A percentile compares a stretch with the other conserved stretches of the same genome.
Conservation (phyloP, 1,139 yeast genomes). For the Candida pseudoviswanathii region DNA sequence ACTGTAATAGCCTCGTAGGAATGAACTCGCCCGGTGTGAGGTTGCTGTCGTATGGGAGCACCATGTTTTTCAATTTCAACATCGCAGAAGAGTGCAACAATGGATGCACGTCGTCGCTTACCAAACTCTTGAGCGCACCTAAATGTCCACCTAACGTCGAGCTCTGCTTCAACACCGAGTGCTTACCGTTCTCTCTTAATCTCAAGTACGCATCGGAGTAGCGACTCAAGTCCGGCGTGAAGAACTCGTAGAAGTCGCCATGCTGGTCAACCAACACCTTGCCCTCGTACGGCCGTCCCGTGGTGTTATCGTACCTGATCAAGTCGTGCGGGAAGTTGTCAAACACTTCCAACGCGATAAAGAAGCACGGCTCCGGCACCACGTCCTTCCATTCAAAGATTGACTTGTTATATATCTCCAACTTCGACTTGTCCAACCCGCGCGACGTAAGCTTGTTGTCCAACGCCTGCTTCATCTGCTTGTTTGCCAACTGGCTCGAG, state of each 20-base stretch:
- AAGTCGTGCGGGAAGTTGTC: slow-evolving; percentile 87
- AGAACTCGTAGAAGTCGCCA: slow-evolving; percentile 79
- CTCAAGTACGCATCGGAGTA: slow-evolving; percentile 58
- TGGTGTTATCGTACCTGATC: slow-evolving; percentile 68
- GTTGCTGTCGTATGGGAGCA: slow-evolving; percentile 64
- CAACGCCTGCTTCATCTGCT: slow-evolving; percentile 51
- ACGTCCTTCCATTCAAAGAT: slow-evolving; percentile 72
- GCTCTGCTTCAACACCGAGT: slow-evolving; percentile 32
- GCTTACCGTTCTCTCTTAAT: slow-evolving; percentile 51
- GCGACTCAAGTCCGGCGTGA: slow-evolving; percentile 65
- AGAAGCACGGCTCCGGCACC: slow-evolving; percentile 73
- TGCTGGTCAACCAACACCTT: slow-evolving; percentile 72
- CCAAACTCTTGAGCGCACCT: slow-evolving; percentile 32
- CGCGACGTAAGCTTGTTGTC: slow-evolving; percentile 35
- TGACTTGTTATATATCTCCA: slow-evolving; percentile 70
- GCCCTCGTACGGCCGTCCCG: slow-evolving; percentile 76
- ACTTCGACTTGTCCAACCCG: slow-evolving; percentile 49
- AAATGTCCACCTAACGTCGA: slow-evolving; percentile 23
- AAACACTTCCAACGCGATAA: slow-evolving; percentile 81
- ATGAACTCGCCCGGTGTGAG: slow-evolving; percentile 76
- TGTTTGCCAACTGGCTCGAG: slow-evolving; percentile 64
- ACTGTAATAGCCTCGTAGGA: slow-evolving; percentile 73
- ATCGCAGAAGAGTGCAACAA: slow-evolving; percentile 38
- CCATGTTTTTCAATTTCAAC: slow-evolving; percentile 32
- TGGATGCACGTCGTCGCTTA: slow-evolving; percentile 43